Evolutionary conservation across 345 rosid species (phyloP).

Genomic region (Syzygium jambos): DNA sequence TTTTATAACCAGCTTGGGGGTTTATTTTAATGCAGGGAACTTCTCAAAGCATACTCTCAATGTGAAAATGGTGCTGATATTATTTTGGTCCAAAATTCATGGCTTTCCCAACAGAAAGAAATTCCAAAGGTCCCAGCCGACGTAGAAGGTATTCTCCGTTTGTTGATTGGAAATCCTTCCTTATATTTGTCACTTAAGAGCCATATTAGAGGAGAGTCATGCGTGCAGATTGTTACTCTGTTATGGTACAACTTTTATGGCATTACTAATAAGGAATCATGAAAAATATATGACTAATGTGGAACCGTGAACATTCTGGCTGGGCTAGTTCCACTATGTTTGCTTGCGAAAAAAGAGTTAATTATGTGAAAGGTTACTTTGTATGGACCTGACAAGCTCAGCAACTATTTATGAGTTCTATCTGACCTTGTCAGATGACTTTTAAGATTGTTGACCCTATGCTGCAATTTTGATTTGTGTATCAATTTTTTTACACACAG

Average conservation of each 20-base stretch:
- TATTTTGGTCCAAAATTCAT: conserved; percentile 70
- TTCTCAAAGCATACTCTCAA: conserved; percentile 70
- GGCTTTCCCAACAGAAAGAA: conserved; percentile 73
- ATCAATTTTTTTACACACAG: background rate
- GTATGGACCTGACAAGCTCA: background rate
- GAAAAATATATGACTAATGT: background rate
- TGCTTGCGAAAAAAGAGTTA: background rate
- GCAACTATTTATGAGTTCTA: background rate
- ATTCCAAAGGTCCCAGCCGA: conserved; percentile 38
- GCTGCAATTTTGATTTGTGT: background rate
- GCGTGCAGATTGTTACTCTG: background rate
- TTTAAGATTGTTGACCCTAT: background rate
- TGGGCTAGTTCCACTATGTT: background rate
- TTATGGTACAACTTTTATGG: background rate
- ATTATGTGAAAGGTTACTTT: background rate
- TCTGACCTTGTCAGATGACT: background rate
- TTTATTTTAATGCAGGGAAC: conserved; percentile 49
- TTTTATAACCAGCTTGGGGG: background rate
- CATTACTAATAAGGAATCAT: background rate
- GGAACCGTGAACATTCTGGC: background rate
- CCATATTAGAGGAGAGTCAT: background rate
- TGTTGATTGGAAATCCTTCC: background rate
- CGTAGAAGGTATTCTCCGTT: conserved; percentile 26
- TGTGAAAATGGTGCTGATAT: conserved; percentile 73
- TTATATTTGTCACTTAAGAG: background rate